Base-by-base conservation (phyloP, 768 basidiomycete species). In the Kwoniella europaea region DNA sequence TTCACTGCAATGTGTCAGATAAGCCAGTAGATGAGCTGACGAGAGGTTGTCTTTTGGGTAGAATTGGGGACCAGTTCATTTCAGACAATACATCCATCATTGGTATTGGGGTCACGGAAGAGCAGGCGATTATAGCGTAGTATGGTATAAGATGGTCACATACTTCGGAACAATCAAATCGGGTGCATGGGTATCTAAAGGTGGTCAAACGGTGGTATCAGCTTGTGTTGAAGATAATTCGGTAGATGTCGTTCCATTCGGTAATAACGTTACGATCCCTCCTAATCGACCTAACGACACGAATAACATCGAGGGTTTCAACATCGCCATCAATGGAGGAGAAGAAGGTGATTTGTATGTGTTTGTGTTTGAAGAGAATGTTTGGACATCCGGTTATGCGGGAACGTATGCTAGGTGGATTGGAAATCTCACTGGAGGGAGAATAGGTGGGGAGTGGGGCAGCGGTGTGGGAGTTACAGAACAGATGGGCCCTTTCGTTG, bases 21-120 rank as follows among this genome's bases (percentile, higher is more conserved):
- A n/a, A n/a, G n/a, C n/a, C n/a, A n/a, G 42, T 16, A 29, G 42
- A 16, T 35, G 18, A 54, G 52, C 22, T 54, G 24, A 63, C 50
- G 27, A 44, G 61, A 62, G 9, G 1, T 35, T n/a, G 3, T 4
- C 4, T 10, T 20, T 5, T 18, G 0, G 7, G 24, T 13, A 67
- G 65, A 67, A 67, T n/a, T 67, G 65, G 65, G 65, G 65, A 16
- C 65, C 65, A 20, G 55, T 58, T 2, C 22, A n/a, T 46, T 67
- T 59, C 50, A n/a, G 3, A 0, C 16, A 35, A n/a, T 12, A 58
- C 18, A 22, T 67, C 22, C n/a, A 67, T 20, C 54, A 67, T 27
- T 67, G 65, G 65, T 67, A 67, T n/a, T 67, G 65, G 65, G 65
- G 65, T 22, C 65, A 67, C 29, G 65, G 57, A 1, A 22, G 65